Evolutionary conservation across 1,139 yeast genomes (phyloP), one percentile per base, ranked within the genome.

Genomic region (Kurtzmaniella quercitrusa): DNA sequence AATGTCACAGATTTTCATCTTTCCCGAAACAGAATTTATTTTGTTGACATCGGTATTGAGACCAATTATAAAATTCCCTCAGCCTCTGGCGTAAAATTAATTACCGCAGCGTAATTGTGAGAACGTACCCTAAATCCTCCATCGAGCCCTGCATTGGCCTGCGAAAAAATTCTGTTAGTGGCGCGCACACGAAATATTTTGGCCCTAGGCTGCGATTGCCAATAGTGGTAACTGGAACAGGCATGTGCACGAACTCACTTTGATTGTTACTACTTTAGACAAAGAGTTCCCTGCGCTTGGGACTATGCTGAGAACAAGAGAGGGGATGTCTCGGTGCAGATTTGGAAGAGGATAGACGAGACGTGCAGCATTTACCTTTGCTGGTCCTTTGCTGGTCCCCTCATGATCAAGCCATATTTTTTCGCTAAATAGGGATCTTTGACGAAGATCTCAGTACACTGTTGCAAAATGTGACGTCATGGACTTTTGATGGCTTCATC

Each of bases 1-100:
- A 10, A 7, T 27, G 5, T 7, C 31, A n/a, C 12, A 27, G 10
- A 6, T 11, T 27, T 27, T 10, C 31, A 27, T n/a, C 14, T n/a
- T 27, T 27, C 31, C 31, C 31, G 31, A 27, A 27, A 27, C 31
- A 27, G 31, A 27, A 8, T 19, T 21, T 38, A 15, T 38, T 19
- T 38, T 38, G 21, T 18, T 21, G 21, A 14, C 19, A 34, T 34
- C 21, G 19, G 8, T 34, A 34, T 21, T 27, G 23, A 21, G 33
- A 17, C 46, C 46, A 43, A 43, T 43, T 16, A 29, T 18, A 43
- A 29, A 43, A 43, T 43, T 43, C 46, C 46, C 46, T 29, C 45
- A 43, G 17, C n/a, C 16, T n/a, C 17, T 27, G 37, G 46, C 21
- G 46, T 43, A 43, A 43, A 40, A 37, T 15, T 37, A 25, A 43